Base-by-base conservation (phyloP, 768 basidiomycete species). In the Cystofilobasidium bisporidii region DNA sequence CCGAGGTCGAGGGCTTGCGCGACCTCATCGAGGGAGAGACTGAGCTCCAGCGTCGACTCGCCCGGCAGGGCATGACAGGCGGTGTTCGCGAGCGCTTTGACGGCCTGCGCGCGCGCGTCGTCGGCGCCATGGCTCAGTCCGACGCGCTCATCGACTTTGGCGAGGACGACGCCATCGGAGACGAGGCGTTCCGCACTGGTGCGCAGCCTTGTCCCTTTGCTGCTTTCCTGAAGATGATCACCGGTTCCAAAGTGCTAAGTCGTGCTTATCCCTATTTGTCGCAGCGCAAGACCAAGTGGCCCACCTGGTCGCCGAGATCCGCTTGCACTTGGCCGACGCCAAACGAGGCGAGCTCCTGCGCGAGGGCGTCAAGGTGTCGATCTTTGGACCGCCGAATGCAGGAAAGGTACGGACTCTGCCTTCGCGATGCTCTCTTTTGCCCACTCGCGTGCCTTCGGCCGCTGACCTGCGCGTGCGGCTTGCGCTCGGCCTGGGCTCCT, bases 91-190 rank as follows among this genome's bases (percentile, higher is more conserved):
- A 79, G 14, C 81, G 82, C 60, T 87, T 87, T 69, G 85, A 88
- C 58, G 74, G 81, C 6, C 76, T 94, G 59, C 80, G 91, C 63
- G 76, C 76, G 10, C 81, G 84, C 17, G 85, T 89, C 22, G 82
- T 94, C 28, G 80, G 82, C 33, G 87, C 86, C 60, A 82, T 91
- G 26, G 85, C 91, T 15, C 82, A 85, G 70, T 80, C 90, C 5
- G 92, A 96, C 76, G 92, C 91, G 0, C 78, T 93, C 24, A 92
- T 96, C 63, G 91, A 94, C 75, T 96, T 93, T 76, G 89, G 89
- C 9, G 91, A 96, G 77, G 88, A 86, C 18, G 91, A 93, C 73
- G 88, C 89, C 41, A 83, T 93, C 47, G 90, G 92, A 73, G 87
- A 87, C n/a, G 85, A 82, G 12, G 84, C 90, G 24, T 85, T 83